Percentiles rank a stretch among this genome's conserved stretches.
Conservation (phyloP, 2,329 filamentous ascomycete genomes). For the Rosellinia necatrix region DNA sequence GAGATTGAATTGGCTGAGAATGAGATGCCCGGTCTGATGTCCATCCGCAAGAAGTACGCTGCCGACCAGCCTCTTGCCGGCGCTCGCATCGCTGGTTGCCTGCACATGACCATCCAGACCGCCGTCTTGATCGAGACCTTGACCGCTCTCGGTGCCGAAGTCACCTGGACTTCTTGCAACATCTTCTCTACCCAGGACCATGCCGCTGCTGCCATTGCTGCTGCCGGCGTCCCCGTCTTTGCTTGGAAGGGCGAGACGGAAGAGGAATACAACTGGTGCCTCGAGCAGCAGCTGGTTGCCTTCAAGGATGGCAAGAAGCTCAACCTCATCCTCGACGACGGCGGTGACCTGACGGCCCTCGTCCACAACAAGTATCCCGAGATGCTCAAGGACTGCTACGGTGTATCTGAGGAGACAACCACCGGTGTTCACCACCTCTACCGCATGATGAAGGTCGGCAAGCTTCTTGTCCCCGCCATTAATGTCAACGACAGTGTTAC, state of each 20-base stretch:
- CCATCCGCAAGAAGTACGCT: slow-evolving; percentile 90
- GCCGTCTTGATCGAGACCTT: slow-evolving; percentile 99
- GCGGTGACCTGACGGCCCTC: slow-evolving; percentile 93
- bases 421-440: slow-evolving; percentile 99
- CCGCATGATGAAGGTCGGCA: slow-evolving; percentile 90
- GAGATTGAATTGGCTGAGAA: slow-evolving; percentile 98
- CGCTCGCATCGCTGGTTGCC: slow-evolving; percentile 94
- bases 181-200: slow-evolving; percentile 99
- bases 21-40: slow-evolving; percentile 98
- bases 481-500: slow-evolving; percentile 99
- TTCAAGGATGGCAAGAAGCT: slow-evolving; percentile 97
- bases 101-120: slow-evolving; percentile 99
- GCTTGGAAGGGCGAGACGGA: slow-evolving; percentile 90
- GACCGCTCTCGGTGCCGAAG: slow-evolving; percentile 90
- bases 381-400: slow-evolving; percentile 97
- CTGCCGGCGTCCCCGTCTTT: slow-evolving; percentile 84
- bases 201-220: slow-evolving; percentile 95
- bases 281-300: slow-evolving; percentile 95
- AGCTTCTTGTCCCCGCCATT: slow-evolving; percentile 91
- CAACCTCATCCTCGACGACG: slow-evolving; percentile 98
- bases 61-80: slow-evolving; percentile 90
- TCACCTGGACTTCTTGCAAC: slow-evolving; percentile 99
- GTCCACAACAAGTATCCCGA: slow-evolving; percentile 99
- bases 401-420: slow-evolving; percentile 99
- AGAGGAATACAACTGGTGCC: slow-evolving; percentile 99